phyloP scores from a whole-genome alignment of 2,329 filamentous ascomycete genomes.

The Cladosporium sp. region DNA sequence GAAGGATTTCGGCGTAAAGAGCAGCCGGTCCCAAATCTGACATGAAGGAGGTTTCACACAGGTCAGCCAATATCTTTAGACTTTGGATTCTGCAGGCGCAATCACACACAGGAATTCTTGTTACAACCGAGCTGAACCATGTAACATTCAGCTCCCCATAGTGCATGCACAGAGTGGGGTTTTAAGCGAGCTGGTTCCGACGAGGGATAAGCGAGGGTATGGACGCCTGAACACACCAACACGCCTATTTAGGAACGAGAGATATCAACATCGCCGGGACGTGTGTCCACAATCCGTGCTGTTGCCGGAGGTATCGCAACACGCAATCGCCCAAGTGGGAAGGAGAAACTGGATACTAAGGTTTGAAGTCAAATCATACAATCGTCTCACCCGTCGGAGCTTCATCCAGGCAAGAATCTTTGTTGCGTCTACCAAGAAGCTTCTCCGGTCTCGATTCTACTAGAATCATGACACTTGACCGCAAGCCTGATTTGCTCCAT shows the following conservation, averaged over 20 bases:
- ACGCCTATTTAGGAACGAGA: too few relatives aligned
- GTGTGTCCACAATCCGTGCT: neutral
- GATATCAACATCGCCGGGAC: too few relatives aligned
- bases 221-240: too few relatives aligned
- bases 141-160: neutral
- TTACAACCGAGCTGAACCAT: neutral
- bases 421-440: neutral
- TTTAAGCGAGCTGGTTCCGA: neutral
- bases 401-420: too few relatives aligned
- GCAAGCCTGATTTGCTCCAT: constrained; percentile 22
- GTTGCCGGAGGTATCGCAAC: too few relatives aligned
- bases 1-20: too few relatives aligned
- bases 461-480: neutral
- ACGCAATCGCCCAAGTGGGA: neutral
- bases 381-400: too few relatives aligned
- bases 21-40: too few relatives aligned
- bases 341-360: neutral
- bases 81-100: neutral
- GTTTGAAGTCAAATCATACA: neutral
- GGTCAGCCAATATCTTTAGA: neutral
- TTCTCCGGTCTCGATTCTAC: too few relatives aligned
- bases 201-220: too few relatives aligned
- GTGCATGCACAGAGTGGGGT: neutral
- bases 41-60: neutral
- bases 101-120: neutral